Conservation (phyloP, 768 basidiomycete species). For the Suillus variegatus region DNA sequence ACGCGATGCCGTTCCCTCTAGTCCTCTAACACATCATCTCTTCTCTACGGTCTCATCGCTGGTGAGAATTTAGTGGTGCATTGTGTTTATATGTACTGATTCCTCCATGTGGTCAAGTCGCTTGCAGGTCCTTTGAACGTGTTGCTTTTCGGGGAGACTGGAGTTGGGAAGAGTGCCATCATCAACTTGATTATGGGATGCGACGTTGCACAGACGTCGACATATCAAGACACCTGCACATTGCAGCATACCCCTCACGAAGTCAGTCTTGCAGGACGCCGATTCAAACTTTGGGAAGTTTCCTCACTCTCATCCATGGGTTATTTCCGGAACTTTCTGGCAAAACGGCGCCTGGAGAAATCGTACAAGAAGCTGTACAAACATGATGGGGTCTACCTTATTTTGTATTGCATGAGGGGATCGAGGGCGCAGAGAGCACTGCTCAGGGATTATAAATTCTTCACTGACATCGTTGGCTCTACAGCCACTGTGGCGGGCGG, state of each 20-base stretch:
- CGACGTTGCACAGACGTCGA: neutral
- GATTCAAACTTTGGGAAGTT: neutral
- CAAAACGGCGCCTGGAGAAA: constrained; percentile 23
- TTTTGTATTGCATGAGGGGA: constrained; percentile 36
- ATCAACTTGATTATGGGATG: neutral
- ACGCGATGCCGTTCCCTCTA: neutral
- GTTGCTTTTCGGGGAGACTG: constrained; percentile 2
- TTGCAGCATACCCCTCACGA: neutral
- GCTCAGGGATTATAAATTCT: constrained; percentile 28
- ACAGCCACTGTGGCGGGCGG: neutral
- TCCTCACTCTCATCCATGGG: constrained; percentile 15
- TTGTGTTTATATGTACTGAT: neutral
- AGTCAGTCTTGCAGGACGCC: neutral
- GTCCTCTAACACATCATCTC: accelerated
- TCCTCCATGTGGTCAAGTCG: neutral
- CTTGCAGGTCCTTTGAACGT: neutral
- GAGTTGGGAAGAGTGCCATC: neutral
- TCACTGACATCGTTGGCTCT: constrained; percentile 11
- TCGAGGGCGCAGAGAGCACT: constrained; percentile 24
- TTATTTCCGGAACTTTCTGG: constrained; percentile 13
- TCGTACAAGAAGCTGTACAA: constrained; percentile 21
- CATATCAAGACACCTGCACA: neutral
- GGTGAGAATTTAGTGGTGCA: neutral
- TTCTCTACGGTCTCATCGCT: neutral
- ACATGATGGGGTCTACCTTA: constrained; percentile 29